These are phyloP conservation scores for Carnegiea gigantea DNA, from an alignment of 179 eudicot genomes.

Conservation along the genomic window DNA sequence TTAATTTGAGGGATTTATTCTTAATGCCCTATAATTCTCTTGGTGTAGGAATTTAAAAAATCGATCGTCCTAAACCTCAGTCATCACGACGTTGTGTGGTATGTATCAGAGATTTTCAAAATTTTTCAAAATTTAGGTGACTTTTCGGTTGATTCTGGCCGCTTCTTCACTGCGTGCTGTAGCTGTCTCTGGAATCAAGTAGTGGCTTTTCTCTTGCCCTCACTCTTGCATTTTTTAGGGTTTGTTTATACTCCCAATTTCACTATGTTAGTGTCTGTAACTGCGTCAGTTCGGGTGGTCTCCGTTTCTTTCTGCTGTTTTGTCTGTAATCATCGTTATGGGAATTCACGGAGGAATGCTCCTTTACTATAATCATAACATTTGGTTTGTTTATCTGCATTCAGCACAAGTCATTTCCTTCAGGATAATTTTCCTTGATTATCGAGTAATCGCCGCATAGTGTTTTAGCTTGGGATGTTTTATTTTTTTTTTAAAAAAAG, in stretches of 20 bases:
- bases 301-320: not conserved
- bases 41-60: not conserved
- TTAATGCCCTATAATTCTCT: not conserved
- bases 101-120: not conserved
- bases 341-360: not conserved
- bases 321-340: not conserved
- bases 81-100: not conserved
- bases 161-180: not conserved
- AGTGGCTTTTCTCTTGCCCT: not conserved
- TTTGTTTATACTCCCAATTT: not conserved
- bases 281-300: not conserved
- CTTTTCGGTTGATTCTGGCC: not conserved
- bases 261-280: not conserved
- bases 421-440: not conserved
- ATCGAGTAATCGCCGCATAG: too few species aligned
- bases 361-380: not conserved
- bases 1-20: not conserved
- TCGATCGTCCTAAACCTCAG: not conserved
- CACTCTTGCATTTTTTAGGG: not conserved
- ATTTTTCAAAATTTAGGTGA: not conserved
- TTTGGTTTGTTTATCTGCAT: not conserved
- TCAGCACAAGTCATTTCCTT: not conserved
- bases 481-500: too few species aligned
- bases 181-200: not conserved
- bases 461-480: too few species aligned